phyloP scores from a whole-genome alignment of 352 stramenopile species.

The Phytophthora capsici region DNA sequence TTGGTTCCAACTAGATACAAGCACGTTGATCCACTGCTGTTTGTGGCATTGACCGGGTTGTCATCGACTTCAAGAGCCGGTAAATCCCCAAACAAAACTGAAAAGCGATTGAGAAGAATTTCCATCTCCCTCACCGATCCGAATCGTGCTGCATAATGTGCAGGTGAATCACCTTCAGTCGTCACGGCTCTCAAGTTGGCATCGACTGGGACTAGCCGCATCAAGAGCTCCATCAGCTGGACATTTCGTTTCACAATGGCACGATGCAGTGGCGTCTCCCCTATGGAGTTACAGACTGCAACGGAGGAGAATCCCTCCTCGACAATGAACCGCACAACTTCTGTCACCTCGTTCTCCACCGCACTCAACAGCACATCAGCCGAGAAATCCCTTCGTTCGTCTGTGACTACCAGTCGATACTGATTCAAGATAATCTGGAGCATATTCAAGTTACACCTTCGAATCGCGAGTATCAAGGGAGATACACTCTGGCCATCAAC shows the following conservation, averaged over 20 bases:
- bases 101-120: slow-evolving; percentile 1
- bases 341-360: slow-evolving; percentile 14
- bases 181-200: slow-evolving; percentile 10
- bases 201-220: slow-evolving; percentile 5
- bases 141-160: slow-evolving; percentile 22
- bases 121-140: slow-evolving; percentile 12
- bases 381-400: slow-evolving; percentile 17
- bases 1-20: slow-evolving; percentile 11
- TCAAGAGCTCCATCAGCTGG: slow-evolving; percentile 22
- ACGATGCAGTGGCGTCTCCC: slow-evolving; percentile 28
- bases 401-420: slow-evolving; percentile 25
- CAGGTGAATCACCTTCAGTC: background rate
- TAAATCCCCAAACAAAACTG: slow-evolving; percentile 11
- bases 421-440: slow-evolving; percentile 38
- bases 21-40: background rate
- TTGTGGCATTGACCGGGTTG: slow-evolving; percentile 18
- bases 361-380: slow-evolving; percentile 8
- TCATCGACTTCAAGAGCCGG: background rate
- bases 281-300: slow-evolving; percentile 1
- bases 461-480: slow-evolving; percentile 16
- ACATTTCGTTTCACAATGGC: slow-evolving; percentile 19
- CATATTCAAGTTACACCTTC: slow-evolving; percentile 13
- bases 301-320: slow-evolving; percentile 21
- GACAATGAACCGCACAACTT: slow-evolving; percentile 26
- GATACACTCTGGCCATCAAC: slow-evolving; percentile 5